Percentiles rank a stretch among this genome's conserved stretches.
Evolutionary conservation across 345 rosid genomes (phyloP).

Genomic region (Citrus medica): DNA sequence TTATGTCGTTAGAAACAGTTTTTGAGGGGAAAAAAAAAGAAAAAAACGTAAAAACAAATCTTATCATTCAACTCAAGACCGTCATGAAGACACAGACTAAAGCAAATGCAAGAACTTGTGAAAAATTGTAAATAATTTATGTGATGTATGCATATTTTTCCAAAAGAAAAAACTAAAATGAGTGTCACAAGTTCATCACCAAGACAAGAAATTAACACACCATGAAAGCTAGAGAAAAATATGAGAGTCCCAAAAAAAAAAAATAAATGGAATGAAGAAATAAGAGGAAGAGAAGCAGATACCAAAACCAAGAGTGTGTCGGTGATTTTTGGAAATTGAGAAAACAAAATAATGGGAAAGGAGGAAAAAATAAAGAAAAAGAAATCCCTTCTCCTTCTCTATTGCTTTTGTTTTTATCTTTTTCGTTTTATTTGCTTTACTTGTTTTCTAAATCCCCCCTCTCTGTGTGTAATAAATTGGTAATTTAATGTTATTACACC

Average conservation of each 20-base stretch:
- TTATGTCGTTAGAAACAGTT: not conserved
- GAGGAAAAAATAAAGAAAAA: not conserved
- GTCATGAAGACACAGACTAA: too few species aligned
- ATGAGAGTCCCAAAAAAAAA: not conserved
- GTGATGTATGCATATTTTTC: too few species aligned
- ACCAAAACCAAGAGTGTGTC: constrained; percentile 13
- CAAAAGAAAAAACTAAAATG: too few species aligned
- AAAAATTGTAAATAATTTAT: too few species aligned
- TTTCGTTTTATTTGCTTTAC: not conserved
- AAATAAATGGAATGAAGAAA: not conserved
- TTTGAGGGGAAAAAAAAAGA: not conserved
- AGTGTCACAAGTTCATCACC: not conserved
- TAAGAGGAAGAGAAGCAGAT: constrained; percentile 10
- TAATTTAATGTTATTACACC: constrained; percentile 40
- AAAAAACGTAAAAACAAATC: constrained; percentile 1
- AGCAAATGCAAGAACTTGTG: not conserved
- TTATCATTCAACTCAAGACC: constrained; percentile 8
- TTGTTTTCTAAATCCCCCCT: constrained; percentile 22
- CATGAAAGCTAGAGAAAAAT: not conserved
- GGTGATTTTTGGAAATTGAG: constrained; percentile 15
- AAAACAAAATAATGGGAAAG: not conserved
- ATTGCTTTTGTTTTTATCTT: not conserved
- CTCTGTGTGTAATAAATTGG: constrained; percentile 43
- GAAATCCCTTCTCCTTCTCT: constrained; percentile 1
- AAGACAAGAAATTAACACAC: not conserved